Conservation (phyloP, 306 rosid genomes). For the Ziziphus jujuba region DNA sequence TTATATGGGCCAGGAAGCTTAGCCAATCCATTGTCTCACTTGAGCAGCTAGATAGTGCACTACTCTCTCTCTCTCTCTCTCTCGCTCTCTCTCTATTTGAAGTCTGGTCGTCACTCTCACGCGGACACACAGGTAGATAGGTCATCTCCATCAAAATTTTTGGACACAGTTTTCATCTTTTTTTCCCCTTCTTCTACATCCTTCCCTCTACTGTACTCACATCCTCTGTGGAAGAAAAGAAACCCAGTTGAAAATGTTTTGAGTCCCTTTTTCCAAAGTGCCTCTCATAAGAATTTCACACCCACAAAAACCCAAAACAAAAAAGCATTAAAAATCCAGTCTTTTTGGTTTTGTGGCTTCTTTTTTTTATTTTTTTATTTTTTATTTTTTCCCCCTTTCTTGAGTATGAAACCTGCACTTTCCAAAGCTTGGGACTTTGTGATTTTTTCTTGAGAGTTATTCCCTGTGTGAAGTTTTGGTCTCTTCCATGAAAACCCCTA, state of each 20-base stretch:
- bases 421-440: conserved; percentile 16
- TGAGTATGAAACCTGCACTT: conserved; percentile 26
- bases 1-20: conserved; percentile 21
- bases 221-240: not conserved
- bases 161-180: conserved; percentile 7
- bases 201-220: not conserved
- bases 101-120: conserved; percentile 51
- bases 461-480: conserved; percentile 15
- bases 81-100: conserved; percentile 44
- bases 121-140: conserved; percentile 35
- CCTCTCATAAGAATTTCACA: conserved; percentile 17
- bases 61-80: not conserved
- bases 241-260: conserved; percentile 9
- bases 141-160: conserved; percentile 27
- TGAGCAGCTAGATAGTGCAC: conserved; percentile 3
- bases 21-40: conserved; percentile 7
- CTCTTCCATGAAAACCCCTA: conserved; percentile 17
- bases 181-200: not conserved
- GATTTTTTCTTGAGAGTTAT: conserved; percentile 7
- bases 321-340: conserved; percentile 3
- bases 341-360: conserved; percentile 11
- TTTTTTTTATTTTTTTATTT: not conserved
- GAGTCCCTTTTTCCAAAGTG: not conserved
- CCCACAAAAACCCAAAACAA: too few species aligned
- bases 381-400: too few species aligned